These are phyloP conservation scores for Cladophialophora carrionii DNA, from an alignment of 2,329 filamentous ascomycete species.

Conservation along the genomic window DNA sequence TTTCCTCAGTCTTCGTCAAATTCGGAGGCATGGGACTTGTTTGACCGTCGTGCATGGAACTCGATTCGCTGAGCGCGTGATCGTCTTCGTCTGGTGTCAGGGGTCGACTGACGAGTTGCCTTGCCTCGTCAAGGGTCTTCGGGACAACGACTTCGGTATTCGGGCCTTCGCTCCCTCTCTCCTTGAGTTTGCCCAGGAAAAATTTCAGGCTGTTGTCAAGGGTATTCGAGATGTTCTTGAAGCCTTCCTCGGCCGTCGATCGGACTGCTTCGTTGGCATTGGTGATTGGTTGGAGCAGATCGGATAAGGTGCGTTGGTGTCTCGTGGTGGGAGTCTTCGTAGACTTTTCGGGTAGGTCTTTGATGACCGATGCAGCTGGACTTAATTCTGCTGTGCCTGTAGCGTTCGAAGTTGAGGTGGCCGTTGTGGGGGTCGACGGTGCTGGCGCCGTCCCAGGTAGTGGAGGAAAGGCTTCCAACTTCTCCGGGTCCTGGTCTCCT, in stretches of 20 bases:
- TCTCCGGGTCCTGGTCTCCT: constrained; percentile 46
- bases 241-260: constrained; percentile 83
- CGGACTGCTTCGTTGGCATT: constrained; percentile 83
- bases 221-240: constrained; percentile 89
- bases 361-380: constrained; percentile 36
- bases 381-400: constrained; percentile 39
- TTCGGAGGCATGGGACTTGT: constrained; percentile 40
- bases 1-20: constrained; percentile 60
- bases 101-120: constrained; percentile 74
- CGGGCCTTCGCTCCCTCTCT: constrained; percentile 59
- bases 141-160: constrained; percentile 62
- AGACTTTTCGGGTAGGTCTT: constrained; percentile 31
- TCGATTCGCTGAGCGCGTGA: constrained; percentile 55
- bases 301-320: constrained; percentile 77
- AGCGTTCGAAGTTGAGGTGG: constrained; percentile 35
- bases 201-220: constrained; percentile 93
- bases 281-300: constrained; percentile 81
- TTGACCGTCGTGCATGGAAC: constrained; percentile 50
- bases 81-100: constrained; percentile 54
- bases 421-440: constrained; percentile 29
- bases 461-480: constrained; percentile 36
- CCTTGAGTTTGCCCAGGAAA: constrained; percentile 82
- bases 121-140: constrained; percentile 88
- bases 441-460: constrained; percentile 30
- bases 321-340: constrained; percentile 45